These are phyloP conservation scores for Hyphopichia buzzinii DNA, from an alignment of 1,139 yeast genomes.

Conservation along the genomic window DNA sequence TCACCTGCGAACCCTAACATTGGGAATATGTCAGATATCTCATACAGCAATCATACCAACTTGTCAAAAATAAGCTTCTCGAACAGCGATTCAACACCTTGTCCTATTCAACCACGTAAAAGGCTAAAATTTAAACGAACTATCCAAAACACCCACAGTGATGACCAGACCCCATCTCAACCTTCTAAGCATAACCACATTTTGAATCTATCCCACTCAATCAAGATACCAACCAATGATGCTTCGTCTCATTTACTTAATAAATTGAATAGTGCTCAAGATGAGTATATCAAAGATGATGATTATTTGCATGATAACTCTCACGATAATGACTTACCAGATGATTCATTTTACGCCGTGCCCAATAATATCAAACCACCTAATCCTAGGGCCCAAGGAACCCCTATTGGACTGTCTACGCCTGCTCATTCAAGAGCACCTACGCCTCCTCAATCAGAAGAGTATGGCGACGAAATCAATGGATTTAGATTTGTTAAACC, in stretches of 20 bases:
- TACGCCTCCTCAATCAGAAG: constrained; percentile 24
- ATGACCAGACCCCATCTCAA: constrained; percentile 9
- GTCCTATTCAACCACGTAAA: constrained; percentile 33
- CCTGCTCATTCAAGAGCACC: constrained; percentile 32
- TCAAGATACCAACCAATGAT: constrained; percentile 13
- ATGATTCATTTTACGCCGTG: constrained; percentile 2
- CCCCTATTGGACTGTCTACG: constrained; percentile 36
- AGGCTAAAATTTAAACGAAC: constrained; percentile 22
- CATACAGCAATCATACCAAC: constrained; percentile 8
- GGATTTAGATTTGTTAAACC: constrained; percentile 37
- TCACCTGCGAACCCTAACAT: neutral
- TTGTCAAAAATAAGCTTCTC: constrained; percentile 25
- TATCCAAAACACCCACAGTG: constrained; percentile 1
- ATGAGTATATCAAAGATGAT: constrained; percentile 9
- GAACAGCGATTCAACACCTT: constrained; percentile 34
- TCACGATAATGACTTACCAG: neutral
- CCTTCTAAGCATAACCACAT: constrained; percentile 14
- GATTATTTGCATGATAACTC: constrained; percentile 5
- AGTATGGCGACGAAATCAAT: constrained; percentile 26
- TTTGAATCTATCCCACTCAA: constrained; percentile 24
- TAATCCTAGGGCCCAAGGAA: constrained; percentile 12
- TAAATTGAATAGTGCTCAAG: constrained; percentile 11
- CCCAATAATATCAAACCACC: constrained; percentile 9
- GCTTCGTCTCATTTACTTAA: constrained; percentile 1
- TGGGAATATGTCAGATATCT: constrained; percentile 6